Base-by-base conservation (phyloP, 163 green algal genomes). In the Scenedesmus sp. region DNA sequence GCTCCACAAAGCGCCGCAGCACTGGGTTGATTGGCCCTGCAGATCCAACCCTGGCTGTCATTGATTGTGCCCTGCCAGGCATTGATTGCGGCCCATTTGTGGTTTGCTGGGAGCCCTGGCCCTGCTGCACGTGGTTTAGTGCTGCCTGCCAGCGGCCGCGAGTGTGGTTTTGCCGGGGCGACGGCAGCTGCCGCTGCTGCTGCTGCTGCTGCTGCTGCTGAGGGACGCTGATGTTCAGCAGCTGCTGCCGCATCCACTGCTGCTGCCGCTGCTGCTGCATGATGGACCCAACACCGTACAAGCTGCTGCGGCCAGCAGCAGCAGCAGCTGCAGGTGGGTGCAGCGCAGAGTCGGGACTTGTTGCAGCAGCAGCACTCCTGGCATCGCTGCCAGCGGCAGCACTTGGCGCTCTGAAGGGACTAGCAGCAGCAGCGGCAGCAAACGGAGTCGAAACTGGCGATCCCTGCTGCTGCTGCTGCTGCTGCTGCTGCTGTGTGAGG, bases 261-360 rank as follows among this genome's bases (percentile, higher is more conserved):
- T 77, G 83, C 83, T 57, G 20, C 83, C 54, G 82, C 82, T 86
- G 81, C 81, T 86, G 81, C 81, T 87, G 77, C 77, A 85, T n/a
- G 5, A 55, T 85, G 34, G 56, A 62, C 8, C 79, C 56, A 34
- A 56, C 79, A 85, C 79, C 54, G 9, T 18, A 62, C 34, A 85
- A 60, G 34, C 54, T 60, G 34, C 79, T 18, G 18, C 34, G 79
- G 34, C 79, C 16, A 20, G 34, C 26, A 57, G 34, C 79, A 85
- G 79, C 79, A 85, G 84, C 60, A 88, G 56, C 9, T 13, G 16
- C 62, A 20, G 16, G 62, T 1, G 20, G 12, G 3, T 15, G 12
- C 9, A 70, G 10, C 12, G 12, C 20, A 70, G 62, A 12, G 10
- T 70, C 2, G 12, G 62, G 16, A 66, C 23, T 20, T 77, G 12